These are phyloP conservation scores for Populus deltoides DNA, from an alignment of 345 rosid genomes.

Conservation along the genomic window DNA sequence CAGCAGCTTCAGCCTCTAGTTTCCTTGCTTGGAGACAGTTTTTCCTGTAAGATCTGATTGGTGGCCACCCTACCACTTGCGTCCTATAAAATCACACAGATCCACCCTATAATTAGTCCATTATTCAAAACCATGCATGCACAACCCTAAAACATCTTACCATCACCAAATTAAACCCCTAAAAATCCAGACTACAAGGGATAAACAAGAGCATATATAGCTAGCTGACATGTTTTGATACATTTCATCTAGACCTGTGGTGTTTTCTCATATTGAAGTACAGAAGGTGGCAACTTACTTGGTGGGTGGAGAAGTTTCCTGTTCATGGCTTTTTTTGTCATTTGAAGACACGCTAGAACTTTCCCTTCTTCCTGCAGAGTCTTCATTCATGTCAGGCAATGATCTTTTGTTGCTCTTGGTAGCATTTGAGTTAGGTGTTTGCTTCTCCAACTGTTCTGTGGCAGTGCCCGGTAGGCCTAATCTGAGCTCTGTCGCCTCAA, in stretches of 20 bases:
- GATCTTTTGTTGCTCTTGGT: slow-evolving; percentile 35
- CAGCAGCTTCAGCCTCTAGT: slow-evolving; percentile 24
- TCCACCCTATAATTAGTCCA: not conserved
- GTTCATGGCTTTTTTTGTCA: slow-evolving; percentile 6
- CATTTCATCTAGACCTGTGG: not conserved
- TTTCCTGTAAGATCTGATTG: slow-evolving; percentile 60
- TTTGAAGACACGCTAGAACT: not conserved
- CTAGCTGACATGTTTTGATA: not conserved
- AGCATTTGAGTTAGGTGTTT: not conserved
- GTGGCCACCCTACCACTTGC: slow-evolving; percentile 83
- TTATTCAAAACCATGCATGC: not conserved
- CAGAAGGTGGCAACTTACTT: slow-evolving; percentile 29
- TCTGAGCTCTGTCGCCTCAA: slow-evolving; percentile 48
- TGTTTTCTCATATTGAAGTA: not conserved
- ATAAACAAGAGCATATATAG: not conserved
- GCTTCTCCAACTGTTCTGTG: slow-evolving; percentile 5
- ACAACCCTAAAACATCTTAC: not conserved
- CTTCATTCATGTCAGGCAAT: slow-evolving; percentile 33
- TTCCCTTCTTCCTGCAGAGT: not conserved
- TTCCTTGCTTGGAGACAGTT: slow-evolving; percentile 41
- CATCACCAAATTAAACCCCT: not conserved
- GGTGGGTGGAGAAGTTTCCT: slow-evolving; percentile 29
- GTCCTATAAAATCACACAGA: slow-evolving; percentile 34
- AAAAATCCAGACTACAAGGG: not conserved
- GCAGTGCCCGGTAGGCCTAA: slow-evolving; percentile 38